Percentiles rank a stretch among this genome's conserved stretches.
Evolutionary conservation across 2,329 filamentous ascomycete genomes (phyloP).

Genomic region (Ophiocordyceps sinensis): DNA sequence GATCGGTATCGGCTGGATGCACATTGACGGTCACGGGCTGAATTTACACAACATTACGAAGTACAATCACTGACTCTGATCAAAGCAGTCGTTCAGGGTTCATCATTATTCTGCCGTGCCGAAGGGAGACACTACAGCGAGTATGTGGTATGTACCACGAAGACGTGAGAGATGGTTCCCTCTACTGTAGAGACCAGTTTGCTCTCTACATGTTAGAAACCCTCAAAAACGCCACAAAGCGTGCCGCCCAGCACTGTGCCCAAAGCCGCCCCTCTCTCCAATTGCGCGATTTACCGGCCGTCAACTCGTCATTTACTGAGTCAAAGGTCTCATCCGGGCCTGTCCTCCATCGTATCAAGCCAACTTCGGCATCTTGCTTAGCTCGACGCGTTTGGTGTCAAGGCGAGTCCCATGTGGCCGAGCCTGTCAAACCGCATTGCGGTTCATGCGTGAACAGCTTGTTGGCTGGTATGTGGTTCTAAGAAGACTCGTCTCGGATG

Average conservation of each 20-base stretch:
- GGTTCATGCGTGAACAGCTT: background rate
- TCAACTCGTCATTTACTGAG: background rate
- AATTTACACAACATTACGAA: too few relatives aligned
- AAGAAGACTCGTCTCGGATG: constrained; percentile 87
- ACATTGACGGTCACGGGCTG: too few relatives aligned
- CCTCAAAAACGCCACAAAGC: background rate
- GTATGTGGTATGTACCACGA: background rate
- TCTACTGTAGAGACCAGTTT: background rate
- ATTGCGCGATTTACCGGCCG: background rate
- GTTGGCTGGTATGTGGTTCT: constrained; percentile 12
- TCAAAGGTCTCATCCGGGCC: background rate
- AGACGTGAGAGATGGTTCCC: background rate
- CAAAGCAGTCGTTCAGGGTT: too few relatives aligned
- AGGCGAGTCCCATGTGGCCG: background rate
- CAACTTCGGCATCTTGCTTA: background rate
- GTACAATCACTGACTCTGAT: too few relatives aligned
- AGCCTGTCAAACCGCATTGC: background rate
- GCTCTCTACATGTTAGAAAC: background rate
- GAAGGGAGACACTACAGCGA: too few relatives aligned
- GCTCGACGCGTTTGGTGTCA: too few relatives aligned
- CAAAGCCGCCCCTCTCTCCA: background rate
- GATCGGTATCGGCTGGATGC: too few relatives aligned
- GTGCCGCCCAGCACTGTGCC: background rate
- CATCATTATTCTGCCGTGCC: too few relatives aligned
- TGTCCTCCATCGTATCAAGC: background rate